phyloP scores from a whole-genome alignment of 768 basidiomycete genomes.

The Pisolithus microcarpus region DNA sequence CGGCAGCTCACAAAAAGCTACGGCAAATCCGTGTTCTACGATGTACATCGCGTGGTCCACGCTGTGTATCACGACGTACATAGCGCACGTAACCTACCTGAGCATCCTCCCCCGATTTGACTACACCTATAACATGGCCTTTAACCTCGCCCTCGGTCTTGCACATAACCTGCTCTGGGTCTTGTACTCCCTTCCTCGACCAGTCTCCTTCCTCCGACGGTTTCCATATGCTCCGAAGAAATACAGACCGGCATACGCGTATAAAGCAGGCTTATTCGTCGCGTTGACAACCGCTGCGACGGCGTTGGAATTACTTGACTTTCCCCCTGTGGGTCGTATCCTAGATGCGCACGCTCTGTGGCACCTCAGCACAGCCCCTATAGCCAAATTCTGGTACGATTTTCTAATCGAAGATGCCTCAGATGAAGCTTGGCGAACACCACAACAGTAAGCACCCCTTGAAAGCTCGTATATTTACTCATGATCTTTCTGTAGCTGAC shows the following conservation, averaged over 20 bases:
- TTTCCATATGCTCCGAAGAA: slow-evolving; percentile 48
- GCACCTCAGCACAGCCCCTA: slow-evolving; percentile 80
- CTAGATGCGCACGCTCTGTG: slow-evolving; percentile 91
- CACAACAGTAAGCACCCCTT: slow-evolving; percentile 22
- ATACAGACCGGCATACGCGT: slow-evolving; percentile 52
- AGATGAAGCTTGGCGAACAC: slow-evolving; percentile 59
- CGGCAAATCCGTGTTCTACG: slow-evolving; percentile 10
- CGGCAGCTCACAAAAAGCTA: slow-evolving; percentile 24
- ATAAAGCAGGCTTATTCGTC: slow-evolving; percentile 55
- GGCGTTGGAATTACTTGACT: slow-evolving; percentile 83
- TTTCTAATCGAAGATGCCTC: slow-evolving; percentile 70
- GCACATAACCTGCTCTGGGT: slow-evolving; percentile 80
- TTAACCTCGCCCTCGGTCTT: slow-evolving; percentile 72
- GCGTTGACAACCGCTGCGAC: slow-evolving; percentile 67
- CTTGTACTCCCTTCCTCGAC: slow-evolving; percentile 54
- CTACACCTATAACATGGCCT: slow-evolving; percentile 88
- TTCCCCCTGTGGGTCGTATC: slow-evolving; percentile 66
- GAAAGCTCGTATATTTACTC: slow-evolving; percentile 9
- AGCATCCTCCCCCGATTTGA: slow-evolving; percentile 72
- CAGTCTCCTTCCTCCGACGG: slow-evolving; percentile 41
- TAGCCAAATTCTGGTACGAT: slow-evolving; percentile 78
- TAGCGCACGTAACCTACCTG: slow-evolving; percentile 75
- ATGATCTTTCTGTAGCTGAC: background rate
- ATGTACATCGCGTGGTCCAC: slow-evolving; percentile 37
- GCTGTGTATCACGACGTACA: slow-evolving; percentile 48